Evolutionary conservation across 1,139 yeast species (phyloP), one percentile per base, ranked within the genome.

Genomic region (Kurtzmaniella natalensis): DNA sequence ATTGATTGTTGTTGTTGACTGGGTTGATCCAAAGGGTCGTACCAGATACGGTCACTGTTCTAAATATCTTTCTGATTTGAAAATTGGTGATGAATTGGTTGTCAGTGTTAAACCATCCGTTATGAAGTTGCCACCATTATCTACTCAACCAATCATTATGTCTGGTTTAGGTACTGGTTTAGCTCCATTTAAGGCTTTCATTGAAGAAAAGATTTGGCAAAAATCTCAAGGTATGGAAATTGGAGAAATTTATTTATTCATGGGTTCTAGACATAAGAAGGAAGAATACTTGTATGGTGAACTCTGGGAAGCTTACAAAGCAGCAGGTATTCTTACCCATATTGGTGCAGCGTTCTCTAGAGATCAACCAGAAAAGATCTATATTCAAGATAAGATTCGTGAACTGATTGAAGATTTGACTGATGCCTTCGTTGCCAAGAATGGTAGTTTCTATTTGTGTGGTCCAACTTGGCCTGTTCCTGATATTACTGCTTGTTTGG

Each of bases 391-490:
- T 61, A 81, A 83, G 59, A 89, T 92, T 55, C 76, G 89, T 53
- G 88, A 87, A 54, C 75, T 78, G 40, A 66, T 87, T 51, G 74
- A 70, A 37, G 81, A 76, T 25, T 72, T 92, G 59, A 83, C 85
- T 37, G 84, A 78, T 37, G 94, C 96, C 23, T 77, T 89, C 58
- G 82, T 82, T 31, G 64, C 67, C 40, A 75, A 88, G 62, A 68
- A 81, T 37, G 98, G 97, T 38, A 81, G 88, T 17, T 89, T 92
- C 76, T 92, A 92, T 65, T 73, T 92, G 55, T 92, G 98, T 78
- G 98, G 98, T 44, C 97, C 97, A 30, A 92, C 97, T 2, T 92
- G 98, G 98, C 98, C 98, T 19, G 97, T 92, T 50, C 96, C 97
- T 13, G 96, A 89, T 59, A 85, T 92, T 49, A 86, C 96, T 39